These are phyloP conservation scores for Hibiscus tridactylites DNA, from an alignment of 345 rosid species.

Conservation along the genomic window DNA sequence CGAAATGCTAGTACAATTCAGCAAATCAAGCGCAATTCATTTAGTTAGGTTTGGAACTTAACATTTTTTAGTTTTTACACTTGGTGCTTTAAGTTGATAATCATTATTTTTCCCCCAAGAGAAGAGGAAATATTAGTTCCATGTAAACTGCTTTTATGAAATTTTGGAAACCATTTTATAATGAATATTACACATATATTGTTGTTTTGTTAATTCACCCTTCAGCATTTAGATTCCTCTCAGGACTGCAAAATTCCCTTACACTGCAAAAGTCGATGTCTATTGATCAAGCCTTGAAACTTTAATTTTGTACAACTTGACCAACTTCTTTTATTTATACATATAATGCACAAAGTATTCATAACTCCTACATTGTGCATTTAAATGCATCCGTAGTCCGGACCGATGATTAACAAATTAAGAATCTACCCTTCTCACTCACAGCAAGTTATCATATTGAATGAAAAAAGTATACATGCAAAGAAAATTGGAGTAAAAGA, in stretches of 20 bases:
- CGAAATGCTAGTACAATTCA: background rate
- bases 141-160: background rate
- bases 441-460: background rate
- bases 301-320: background rate
- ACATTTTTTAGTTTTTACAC: background rate
- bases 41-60: background rate
- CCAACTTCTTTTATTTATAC: background rate
- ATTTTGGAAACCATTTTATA: background rate
- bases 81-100: background rate
- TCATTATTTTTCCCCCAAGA: background rate
- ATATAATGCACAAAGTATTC: no score
- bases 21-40: background rate
- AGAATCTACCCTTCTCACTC: background rate
- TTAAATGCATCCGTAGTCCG: background rate
- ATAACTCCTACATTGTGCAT: no score
- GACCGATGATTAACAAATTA: background rate
- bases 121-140: background rate
- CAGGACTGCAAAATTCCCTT: background rate
- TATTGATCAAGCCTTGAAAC: background rate
- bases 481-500: background rate
- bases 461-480: background rate
- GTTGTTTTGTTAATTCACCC: background rate
- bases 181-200: background rate
- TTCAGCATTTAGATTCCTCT: background rate
- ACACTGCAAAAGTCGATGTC: background rate